Base-by-base conservation (phyloP, 495 filamentous ascomycete genomes). In the Penicillium nucicola region DNA sequence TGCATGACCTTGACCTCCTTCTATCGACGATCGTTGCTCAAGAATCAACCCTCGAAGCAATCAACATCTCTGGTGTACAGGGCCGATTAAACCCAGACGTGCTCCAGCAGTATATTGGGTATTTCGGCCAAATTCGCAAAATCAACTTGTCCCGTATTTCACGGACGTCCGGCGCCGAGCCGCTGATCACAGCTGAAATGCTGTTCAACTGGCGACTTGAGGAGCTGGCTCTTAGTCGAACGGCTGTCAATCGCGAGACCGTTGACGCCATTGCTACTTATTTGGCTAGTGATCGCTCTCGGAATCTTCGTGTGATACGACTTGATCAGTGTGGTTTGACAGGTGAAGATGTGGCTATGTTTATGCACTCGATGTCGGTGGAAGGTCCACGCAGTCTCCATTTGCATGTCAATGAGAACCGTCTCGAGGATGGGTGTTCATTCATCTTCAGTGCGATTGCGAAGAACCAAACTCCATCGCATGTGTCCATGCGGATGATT, bases 281-380 rank as follows among this genome's bases (percentile, higher is more conserved):
- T 61, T 62, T 89, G 12, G 77, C 79, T 14, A 81, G 80, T 48
- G 68, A 81, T 12, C 76, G 80, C 45, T 92, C 88, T 5, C 68
- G 77, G 13, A 76, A 74, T 11, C 75, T 98, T 30, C 82, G 82
- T 39, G 77, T 83, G 49, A 69, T 98, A 6, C 71, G 76, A 7
- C 78, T 98, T 28, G 85, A 90, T 48, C 84, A 93, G 61, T 95
- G 90, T 61, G 83, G 84, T 28, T 71, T 98, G 40, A 89, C 80
- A 6, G 90, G 92, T 11, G 78, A 75, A 37, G 84, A 90, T 63
- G 84, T 90, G 2, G 90, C 89, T 7, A 78, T 84, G 42, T 75
- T 98, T 28, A 81, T 97, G 61, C 79, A 83, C 56, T 85, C 89
- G 7, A 87, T 97, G 80, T 69, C 74, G 19, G 57, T 58, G 14